A percentile compares a stretch with the other conserved stretches of the same genome.
Evolutionary conservation across 495 filamentous ascomycete genomes (phyloP).

Genomic region (Xanthoparmelia taractica): DNA sequence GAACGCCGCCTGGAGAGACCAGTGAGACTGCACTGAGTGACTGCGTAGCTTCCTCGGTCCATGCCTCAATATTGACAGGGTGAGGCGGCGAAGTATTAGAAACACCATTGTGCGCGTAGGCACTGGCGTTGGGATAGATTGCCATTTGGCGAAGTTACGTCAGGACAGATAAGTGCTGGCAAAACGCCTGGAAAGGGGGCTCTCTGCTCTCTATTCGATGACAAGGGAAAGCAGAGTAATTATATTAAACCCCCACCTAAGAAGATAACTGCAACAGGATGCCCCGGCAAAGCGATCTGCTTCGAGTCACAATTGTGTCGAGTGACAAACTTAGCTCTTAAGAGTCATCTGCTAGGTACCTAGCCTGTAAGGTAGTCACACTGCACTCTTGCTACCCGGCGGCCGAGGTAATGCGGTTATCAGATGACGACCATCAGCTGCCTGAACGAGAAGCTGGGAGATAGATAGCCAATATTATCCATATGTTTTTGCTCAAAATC

Average conservation of each 20-base stretch:
- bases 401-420: neutral
- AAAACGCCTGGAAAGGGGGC: neutral
- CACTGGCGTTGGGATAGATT: constrained; percentile 17
- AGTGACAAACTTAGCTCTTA: too few relatives aligned
- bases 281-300: neutral
- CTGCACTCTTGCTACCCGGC: constrained; percentile 9
- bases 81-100: constrained; percentile 21
- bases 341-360: neutral
- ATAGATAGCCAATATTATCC: neutral
- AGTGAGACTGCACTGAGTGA: constrained; percentile 39
- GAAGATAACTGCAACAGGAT: neutral
- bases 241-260: neutral
- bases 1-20: constrained; percentile 28
- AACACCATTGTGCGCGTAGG: constrained; percentile 8
- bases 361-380: too few relatives aligned
- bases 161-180: neutral
- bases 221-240: neutral
- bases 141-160: constrained; percentile 18
- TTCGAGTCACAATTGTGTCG: constrained; percentile 4
- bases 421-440: constrained; percentile 2
- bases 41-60: constrained; percentile 45
- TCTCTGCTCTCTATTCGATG: neutral
- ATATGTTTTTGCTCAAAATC: neutral
- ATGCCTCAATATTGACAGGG: constrained; percentile 42
- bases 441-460: neutral